Evolutionary conservation across 139 green algal genomes (phyloP), one percentile per base, ranked within the genome.

Genomic region (Tetradesmus obliquus): DNA sequence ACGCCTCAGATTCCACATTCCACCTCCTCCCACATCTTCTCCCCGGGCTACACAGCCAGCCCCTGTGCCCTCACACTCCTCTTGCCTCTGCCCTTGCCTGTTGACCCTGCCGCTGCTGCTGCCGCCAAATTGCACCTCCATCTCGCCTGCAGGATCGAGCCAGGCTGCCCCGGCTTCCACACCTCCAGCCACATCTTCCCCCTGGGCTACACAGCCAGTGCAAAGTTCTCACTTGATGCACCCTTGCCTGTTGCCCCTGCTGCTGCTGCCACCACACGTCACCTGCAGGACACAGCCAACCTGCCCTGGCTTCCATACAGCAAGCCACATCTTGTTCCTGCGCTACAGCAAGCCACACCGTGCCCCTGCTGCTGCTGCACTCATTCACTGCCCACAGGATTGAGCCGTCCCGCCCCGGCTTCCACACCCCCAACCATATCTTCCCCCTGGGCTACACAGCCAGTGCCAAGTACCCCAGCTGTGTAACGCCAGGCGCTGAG

Each of bases 141-240:
- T 24, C 20, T 5, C 6, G 9, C 17, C 17, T 79, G 12, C 76
- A 82, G 86, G 71, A 13, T 90, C 17, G 86, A 90, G 5, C 19
- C 86, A 10, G 7, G 3, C 8, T 71, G 71, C 12, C 8, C 86
- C 5, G 53, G 51, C 53, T 90, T 90, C 71, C 86, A 90, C 71
- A 90, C 7, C 69, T 6, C 19, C 20, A 15, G 22, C 20, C 51
- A 60, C 71, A 90, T 90, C 51, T 90, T 84, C 19, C 86, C 86
- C 0, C 58, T 83, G 1, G 86, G 86, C 45, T 81, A 55, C 22
- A 60, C 55, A 17, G 57, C 71, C 7, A 60, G 53, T n/a, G n/a
- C 20, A 2, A 76, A 69, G 19, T 90, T 84, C 54, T 45, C 32
- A 45, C 32, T 45, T 45, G 32, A 45, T 45, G 32, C 32, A 45